Evolutionary conservation across 139 green algal genomes (phyloP), one percentile per base, ranked within the genome.

Genomic region (Chlamydomonas schloesseri): DNA sequence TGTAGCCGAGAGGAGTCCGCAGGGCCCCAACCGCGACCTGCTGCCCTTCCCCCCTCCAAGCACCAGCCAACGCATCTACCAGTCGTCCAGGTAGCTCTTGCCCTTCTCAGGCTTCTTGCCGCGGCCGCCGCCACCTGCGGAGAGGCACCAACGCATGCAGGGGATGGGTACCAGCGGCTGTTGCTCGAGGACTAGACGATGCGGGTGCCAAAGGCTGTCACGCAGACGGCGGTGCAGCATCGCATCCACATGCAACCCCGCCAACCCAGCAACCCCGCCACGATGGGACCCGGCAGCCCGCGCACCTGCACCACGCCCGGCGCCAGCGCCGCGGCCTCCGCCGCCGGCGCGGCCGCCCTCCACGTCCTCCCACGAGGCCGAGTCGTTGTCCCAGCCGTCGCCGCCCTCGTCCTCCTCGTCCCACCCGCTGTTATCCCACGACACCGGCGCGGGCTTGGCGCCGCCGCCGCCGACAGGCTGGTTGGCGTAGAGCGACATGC

Each of bases 371-470:
- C 80, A 86, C 0, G 47, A 46, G 1, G 50, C 14, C 13, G 80
- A 86, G 80, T 86, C 80, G 80, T 86, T 86, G 33, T 86, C 80
- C 80, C 80, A 86, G 9, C 80, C 80, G 28, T 84, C 78, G 0
- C 31, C 80, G 23, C 34, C 24, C 33, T 33, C 80, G 15, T 69
- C 80, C 24, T 86, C 68, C 3, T 78, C 46, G 17, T 86, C 80
- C 80, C 68, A 76, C 13, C 46, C 46, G 36, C 47, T 71, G 68
- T 69, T 78, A 50, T 77, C 67, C 80, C 67, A 86, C n/a, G 31
- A 42, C 46, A 68, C 67, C 0, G 78, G 65, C 2, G 68, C 55
- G 28, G 42, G 31, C 34, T 67, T 64, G 60, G 2, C 28, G 13
- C 34, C 21, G 74, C 15, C 18, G 24, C 26, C 26, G 73, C 31